These are phyloP conservation scores for Circinella umbellata DNA, from an alignment of 371 early-diverging fungal genomes.

Conservation along the genomic window DNA sequence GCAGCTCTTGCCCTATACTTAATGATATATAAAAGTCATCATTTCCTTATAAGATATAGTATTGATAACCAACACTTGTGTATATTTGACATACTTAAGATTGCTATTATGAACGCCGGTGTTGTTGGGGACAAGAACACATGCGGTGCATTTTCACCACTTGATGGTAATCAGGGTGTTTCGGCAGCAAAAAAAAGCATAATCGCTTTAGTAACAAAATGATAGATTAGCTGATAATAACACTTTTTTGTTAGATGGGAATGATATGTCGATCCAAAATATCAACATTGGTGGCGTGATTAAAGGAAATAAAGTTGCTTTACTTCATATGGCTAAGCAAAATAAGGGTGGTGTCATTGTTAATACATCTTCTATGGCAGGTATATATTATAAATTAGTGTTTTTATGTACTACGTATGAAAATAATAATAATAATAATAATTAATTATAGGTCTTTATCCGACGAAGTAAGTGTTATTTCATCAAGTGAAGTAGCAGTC, in stretches of 20 bases:
- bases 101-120: conserved; percentile 16
- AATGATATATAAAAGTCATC: neutral
- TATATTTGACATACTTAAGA: neutral
- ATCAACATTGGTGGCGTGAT: conserved; percentile 11
- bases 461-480: no score
- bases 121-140: neutral
- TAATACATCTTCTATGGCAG: conserved; percentile 26
- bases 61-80: no score
- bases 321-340: conserved; percentile 42
- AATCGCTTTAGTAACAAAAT: neutral
- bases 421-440: no score
- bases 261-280: neutral
- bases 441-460: no score
- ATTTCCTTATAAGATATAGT: neutral
- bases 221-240: neutral
- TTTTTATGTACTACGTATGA: no score
- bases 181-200: no score
- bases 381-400: neutral
- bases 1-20: conserved; percentile 19
- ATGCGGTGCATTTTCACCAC: neutral
- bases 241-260: neutral
- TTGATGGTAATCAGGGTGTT: conserved; percentile 2
- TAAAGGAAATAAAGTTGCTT: conserved; percentile 37
- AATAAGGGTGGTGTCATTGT: conserved; percentile 46
- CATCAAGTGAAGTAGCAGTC: no score